Percentiles rank a stretch among this genome's conserved stretches.
Evolutionary conservation across 768 basidiomycete species (phyloP).

Genomic region (Mycena vulgaris): DNA sequence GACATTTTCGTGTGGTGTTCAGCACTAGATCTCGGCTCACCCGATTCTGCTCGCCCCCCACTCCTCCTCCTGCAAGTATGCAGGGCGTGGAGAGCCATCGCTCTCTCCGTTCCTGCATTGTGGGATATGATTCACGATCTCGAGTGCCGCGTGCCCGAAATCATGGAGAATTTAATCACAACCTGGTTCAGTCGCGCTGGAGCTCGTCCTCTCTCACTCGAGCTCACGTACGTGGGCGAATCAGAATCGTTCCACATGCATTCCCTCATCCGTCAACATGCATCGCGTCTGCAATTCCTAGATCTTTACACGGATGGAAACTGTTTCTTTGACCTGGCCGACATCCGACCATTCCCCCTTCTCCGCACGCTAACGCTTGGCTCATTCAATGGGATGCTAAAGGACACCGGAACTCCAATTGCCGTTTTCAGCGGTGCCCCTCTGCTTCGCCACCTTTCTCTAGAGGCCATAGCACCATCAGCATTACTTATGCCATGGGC

Average conservation of each 20-base stretch:
- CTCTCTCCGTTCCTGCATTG: not conserved
- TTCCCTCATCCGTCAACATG: slow-evolving; percentile 9
- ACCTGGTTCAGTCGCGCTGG: slow-evolving; percentile 29
- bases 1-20: not conserved
- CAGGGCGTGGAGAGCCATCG: not conserved
- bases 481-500: slow-evolving; percentile 3
- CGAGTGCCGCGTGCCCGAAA: not conserved
- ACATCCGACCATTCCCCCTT: slow-evolving; percentile 16
- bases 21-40: not conserved
- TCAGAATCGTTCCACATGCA: not conserved
- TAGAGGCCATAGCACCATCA: not conserved
- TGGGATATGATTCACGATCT: slow-evolving; percentile 7
- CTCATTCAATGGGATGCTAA: not conserved
- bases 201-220: slow-evolving; percentile 16
- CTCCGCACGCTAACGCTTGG: not conserved
- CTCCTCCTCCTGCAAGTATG: not conserved
- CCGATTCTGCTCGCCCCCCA: not conserved
- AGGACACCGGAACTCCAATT: not conserved
- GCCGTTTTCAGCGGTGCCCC: not conserved
- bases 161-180: not conserved
- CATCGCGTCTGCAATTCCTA: slow-evolving; percentile 13
- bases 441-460: slow-evolving; percentile 9
- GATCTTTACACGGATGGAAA: not conserved
- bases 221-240: not conserved
- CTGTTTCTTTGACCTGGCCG: not conserved